phyloP scores from a whole-genome alignment of 2,329 filamentous ascomycete genomes.

The Hypoxylon sp. region DNA sequence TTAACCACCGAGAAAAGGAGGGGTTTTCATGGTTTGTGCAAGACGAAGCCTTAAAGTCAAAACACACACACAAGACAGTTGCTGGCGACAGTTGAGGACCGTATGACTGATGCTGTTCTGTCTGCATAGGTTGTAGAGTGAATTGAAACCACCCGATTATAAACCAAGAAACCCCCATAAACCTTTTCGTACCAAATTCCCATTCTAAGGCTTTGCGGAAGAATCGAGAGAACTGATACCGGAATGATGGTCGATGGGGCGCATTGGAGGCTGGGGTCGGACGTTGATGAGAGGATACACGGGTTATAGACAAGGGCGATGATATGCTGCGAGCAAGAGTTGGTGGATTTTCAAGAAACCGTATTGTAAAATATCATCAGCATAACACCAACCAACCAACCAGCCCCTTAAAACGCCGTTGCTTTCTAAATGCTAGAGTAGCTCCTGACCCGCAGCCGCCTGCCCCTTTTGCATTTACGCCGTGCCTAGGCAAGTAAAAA shows the following conservation, averaged over 20 bases:
- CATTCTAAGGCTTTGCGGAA: conserved; percentile 8
- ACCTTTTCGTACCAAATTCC: conserved; percentile 21
- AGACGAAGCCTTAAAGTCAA: conserved; percentile 38
- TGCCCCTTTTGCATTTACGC: conserved; percentile 21
- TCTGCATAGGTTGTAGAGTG: conserved; percentile 50
- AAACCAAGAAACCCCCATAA: conserved; percentile 15
- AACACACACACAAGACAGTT: conserved; percentile 28
- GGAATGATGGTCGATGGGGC: conserved; percentile 18
- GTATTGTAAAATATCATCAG: conserved; percentile 30
- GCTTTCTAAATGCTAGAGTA: conserved; percentile 33
- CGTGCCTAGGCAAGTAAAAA: conserved; percentile 10
- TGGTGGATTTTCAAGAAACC: conserved; percentile 4
- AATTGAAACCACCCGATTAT: conserved; percentile 34
- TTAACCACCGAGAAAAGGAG: conserved; percentile 31
- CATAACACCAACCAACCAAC: conserved; percentile 21
- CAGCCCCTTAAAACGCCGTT: conserved; percentile 31
- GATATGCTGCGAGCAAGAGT: conserved; percentile 6
- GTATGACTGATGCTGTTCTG: conserved; percentile 48
- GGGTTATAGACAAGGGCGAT: conserved; percentile 7
- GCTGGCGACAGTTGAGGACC: conserved; percentile 40
- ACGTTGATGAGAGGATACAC: conserved; percentile 17
- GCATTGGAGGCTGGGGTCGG: conserved; percentile 1
- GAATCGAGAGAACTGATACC: conserved; percentile 11
- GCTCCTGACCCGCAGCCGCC: neutral
- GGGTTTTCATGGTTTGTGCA: conserved; percentile 42